phyloP scores from a whole-genome alignment of 257 asterid genomes.

The Craterostigma plantagineum region DNA sequence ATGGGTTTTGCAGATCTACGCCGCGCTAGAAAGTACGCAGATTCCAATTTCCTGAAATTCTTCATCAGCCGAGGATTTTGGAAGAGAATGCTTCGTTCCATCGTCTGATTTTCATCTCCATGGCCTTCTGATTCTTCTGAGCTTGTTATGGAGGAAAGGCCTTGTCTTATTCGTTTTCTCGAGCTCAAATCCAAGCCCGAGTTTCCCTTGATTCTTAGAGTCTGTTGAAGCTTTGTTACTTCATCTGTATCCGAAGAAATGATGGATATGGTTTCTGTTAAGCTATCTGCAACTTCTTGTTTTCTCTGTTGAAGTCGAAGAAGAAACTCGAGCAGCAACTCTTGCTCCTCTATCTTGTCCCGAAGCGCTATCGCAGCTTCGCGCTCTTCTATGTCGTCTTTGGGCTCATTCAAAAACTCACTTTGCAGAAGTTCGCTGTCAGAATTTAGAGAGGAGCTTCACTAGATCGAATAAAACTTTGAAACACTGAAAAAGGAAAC shows the following conservation, averaged over 20 bases:
- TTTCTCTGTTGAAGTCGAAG: constrained; percentile 55
- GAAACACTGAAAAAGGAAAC: too few relatives aligned
- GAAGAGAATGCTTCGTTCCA: constrained; percentile 30
- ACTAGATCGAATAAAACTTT: too few relatives aligned
- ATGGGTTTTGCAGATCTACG: constrained; percentile 26
- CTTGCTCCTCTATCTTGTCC: constrained; percentile 80
- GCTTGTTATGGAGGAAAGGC: too few relatives aligned
- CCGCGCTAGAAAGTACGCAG: constrained; percentile 62
- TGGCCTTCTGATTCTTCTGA: too few relatives aligned
- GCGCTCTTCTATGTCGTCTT: constrained; percentile 59
- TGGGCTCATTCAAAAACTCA: constrained; percentile 70
- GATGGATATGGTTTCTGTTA: constrained; percentile 45
- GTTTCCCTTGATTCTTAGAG: constrained; percentile 31
- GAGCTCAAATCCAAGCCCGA: constrained; percentile 36
- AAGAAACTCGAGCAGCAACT: constrained; percentile 71
- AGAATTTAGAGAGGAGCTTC: constrained; percentile 3
- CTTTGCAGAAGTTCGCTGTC: constrained; percentile 80
- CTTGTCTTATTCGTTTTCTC: constrained; percentile 58
- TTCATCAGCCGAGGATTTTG: constrained; percentile 60
- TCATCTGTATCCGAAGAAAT: constrained; percentile 71
- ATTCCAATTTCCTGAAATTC: constrained; percentile 64
- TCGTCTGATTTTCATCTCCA: too few relatives aligned
- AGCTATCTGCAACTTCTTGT: constrained; percentile 47
- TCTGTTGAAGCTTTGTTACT: constrained; percentile 40
- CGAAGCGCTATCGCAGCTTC: constrained; percentile 68